phyloP scores from a whole-genome alignment of 306 rosid genomes.

The barrel medic (Medicago truncatula) region MtrunA17r5.0-ANR NC_053043.1:32519501-32520000 shows the following conservation, averaged over 20 bases:
- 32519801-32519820: conserved; percentile 38
- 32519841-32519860: conserved; percentile 24
- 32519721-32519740: conserved; percentile 53
- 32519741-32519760: conserved; percentile 82
- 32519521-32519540: neutral
- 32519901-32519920: too few relatives aligned
- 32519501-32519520: neutral
- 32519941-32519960: conserved; percentile 28
- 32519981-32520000: conserved; percentile 18
- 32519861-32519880: neutral
- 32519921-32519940: conserved; percentile 48
- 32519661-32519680: neutral
- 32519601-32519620: neutral
- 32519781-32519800: conserved; percentile 39
- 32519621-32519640: neutral
- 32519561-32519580: neutral
- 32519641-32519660: neutral
- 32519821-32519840: conserved; percentile 61
- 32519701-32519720: neutral
- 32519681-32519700: neutral
- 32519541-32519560: neutral
- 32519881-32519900: too few relatives aligned
- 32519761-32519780: conserved; percentile 40
- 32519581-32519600: neutral
- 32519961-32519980: conserved; percentile 28